Evolutionary conservation across 208 protist genomes (phyloP), one percentile per base, ranked within the genome.

Genomic region (Trypanosoma avium): DNA sequence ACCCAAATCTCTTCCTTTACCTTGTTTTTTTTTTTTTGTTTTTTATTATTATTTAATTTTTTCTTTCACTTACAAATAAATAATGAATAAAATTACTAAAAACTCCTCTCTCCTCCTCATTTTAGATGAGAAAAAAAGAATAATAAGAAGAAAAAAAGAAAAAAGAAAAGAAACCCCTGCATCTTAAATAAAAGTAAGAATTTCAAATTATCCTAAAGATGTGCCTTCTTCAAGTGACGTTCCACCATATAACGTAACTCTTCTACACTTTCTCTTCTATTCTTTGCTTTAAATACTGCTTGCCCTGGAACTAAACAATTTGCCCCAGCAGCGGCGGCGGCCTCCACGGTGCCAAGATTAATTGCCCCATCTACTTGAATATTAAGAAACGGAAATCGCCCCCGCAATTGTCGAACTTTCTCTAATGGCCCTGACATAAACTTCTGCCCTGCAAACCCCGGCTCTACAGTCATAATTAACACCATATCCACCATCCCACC

Each of bases 341-440:
- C 45, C 7, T 95, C 72, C 45, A 98, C 95, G 17, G 94, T 99
- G 30, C 77, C 32, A 29, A 73, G 60, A 48, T 81, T 80, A 15
- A 99, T 40, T 10, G 97, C 95, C 42, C 97, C 97, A 70, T 99
- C 97, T 6, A 99, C 97, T 68, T 98, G 86, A 73, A 99, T 98
- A 57, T 97, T 70, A 6, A 98, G 29, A 13, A 74, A 21, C n/a
- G 92, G 82, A 29, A 79, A 79, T 9, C 65, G 62, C 15, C 48
- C 15, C 36, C 95, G 61, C 6, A 98, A 47, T 22, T 54, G 21
- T 4, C 36, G 22, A 6, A 97, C 97, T 65, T 99, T 99, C 35
- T 60, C 38, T 74, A 99, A 85, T 75, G 85, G 90, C 4, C 97
- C 86, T 3, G 43, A 47, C 93, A 99, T 99, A 72, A 99, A 99